Conservation (phyloP, 768 basidiomycete species). For the Hirschioporus abietinus region DNA sequence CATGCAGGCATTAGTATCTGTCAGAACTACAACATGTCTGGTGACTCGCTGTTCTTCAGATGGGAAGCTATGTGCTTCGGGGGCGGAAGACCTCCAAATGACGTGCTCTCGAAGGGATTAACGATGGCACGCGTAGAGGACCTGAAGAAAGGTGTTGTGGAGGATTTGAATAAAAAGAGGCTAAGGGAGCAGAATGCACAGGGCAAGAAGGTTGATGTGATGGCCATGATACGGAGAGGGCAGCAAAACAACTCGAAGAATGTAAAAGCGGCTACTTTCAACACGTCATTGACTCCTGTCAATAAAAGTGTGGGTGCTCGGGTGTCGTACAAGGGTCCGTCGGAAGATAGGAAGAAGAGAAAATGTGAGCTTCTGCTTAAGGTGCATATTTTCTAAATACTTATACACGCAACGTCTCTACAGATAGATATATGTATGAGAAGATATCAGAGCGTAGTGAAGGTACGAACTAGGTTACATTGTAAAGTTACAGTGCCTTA, state of each 20-base stretch:
- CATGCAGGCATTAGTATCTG: slow-evolving; percentile 57
- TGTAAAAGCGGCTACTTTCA: too few relatives aligned
- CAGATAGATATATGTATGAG: slow-evolving; percentile 94
- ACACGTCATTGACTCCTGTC: not conserved
- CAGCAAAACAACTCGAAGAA: not conserved
- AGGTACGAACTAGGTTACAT: slow-evolving; percentile 38
- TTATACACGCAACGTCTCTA: not conserved
- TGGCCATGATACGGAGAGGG: not conserved
- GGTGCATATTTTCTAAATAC: not conserved
- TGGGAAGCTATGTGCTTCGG: slow-evolving; percentile 51
- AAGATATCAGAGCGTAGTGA: slow-evolving; percentile 80
- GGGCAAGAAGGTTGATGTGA: slow-evolving; percentile 1
- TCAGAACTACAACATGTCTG: slow-evolving; percentile 49
- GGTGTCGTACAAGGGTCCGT: not conserved
- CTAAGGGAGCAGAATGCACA: slow-evolving; percentile 10
- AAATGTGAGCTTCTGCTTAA: slow-evolving; percentile 5
- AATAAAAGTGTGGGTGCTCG: not conserved
- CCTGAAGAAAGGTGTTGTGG: slow-evolving; percentile 20
- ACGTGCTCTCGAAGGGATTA: slow-evolving; percentile 28
- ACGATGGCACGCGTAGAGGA: slow-evolving; percentile 42
- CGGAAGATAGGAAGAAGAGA: not conserved
- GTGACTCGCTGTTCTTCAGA: slow-evolving; percentile 57
- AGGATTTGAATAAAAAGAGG: slow-evolving; percentile 19
- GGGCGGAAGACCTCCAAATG: slow-evolving; percentile 24
- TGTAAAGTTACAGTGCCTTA: slow-evolving; percentile 2